phyloP scores from a whole-genome alignment of 495 filamentous ascomycete genomes.

The Emericellopsis terricola region DNA sequence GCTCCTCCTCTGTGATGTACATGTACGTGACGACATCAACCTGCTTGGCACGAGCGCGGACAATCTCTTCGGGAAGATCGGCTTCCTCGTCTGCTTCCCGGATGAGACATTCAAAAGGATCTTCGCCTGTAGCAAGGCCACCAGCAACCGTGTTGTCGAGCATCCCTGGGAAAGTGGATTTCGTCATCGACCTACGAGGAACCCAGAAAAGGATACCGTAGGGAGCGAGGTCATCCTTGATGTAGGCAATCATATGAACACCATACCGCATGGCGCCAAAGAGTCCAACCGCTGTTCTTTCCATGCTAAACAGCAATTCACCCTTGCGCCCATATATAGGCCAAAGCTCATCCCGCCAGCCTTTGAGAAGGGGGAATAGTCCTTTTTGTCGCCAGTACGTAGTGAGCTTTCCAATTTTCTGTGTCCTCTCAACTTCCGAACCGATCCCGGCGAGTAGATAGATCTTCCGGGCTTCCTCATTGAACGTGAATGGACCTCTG shows the following conservation, averaged over 20 bases:
- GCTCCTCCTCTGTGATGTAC: constrained; percentile 55
- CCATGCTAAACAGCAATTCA: constrained; percentile 55
- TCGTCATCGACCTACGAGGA: constrained; percentile 51
- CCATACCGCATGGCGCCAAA: constrained; percentile 82
- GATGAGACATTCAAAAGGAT: constrained; percentile 58
- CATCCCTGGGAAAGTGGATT: constrained; percentile 75
- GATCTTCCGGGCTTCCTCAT: constrained; percentile 28
- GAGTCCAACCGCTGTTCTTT: constrained; percentile 60
- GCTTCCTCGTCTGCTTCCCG: constrained; percentile 86
- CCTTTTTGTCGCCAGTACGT: constrained; percentile 41
- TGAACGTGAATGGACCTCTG: constrained; percentile 33
- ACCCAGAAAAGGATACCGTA: constrained; percentile 67
- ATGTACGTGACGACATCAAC: constrained; percentile 71
- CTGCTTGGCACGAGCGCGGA: constrained; percentile 36
- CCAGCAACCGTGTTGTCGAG: constrained; percentile 92
- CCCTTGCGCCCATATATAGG: constrained; percentile 50
- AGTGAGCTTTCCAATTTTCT: constrained; percentile 37
- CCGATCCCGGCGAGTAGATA: constrained; percentile 24
- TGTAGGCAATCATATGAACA: constrained; percentile 72
- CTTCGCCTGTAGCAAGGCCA: constrained; percentile 65
- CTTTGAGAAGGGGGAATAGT: constrained; percentile 52
- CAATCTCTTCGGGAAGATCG: constrained; percentile 51
- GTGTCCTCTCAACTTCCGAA: constrained; percentile 38
- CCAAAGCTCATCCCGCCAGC: constrained; percentile 85
- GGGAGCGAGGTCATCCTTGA: constrained; percentile 26